Evolutionary conservation across 371 early-diverging fungal species (phyloP).

Genomic region (Rhizopus delemar): DNA sequence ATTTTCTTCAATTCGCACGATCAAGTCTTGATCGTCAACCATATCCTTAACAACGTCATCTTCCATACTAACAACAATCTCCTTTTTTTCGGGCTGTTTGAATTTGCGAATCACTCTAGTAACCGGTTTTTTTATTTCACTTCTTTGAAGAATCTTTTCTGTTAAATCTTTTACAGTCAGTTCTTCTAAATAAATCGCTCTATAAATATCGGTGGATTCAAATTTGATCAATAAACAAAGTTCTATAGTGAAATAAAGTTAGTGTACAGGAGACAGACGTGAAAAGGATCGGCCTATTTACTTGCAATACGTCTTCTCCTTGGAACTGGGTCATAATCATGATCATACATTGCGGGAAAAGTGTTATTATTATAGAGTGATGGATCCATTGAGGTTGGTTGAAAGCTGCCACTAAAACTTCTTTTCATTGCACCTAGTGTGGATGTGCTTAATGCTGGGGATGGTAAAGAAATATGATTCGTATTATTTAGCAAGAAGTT

Average conservation of each 20-base stretch:
- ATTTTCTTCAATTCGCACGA: slow-evolving; percentile 50
- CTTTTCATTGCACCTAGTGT: slow-evolving; percentile 7
- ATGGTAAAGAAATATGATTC: background rate
- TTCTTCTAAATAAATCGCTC: slow-evolving; percentile 60
- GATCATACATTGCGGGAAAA: slow-evolving; percentile 32
- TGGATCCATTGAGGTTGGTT: background rate
- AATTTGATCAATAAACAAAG: slow-evolving; percentile 55
- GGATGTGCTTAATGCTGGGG: background rate
- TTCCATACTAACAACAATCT: slow-evolving; percentile 46
- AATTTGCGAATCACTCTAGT: slow-evolving; percentile 15
- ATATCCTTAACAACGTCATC: slow-evolving; percentile 59
- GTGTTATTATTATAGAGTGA: too few species aligned
- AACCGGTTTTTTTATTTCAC: slow-evolving; percentile 36
- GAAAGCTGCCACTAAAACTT: slow-evolving; percentile 8
- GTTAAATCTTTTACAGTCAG: slow-evolving; percentile 48
- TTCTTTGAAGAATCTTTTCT: slow-evolving; percentile 36
- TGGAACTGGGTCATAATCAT: slow-evolving; percentile 33
- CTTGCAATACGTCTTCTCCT: slow-evolving; percentile 32
- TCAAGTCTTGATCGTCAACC: slow-evolving; percentile 55
- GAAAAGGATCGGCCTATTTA: slow-evolving; percentile 2
- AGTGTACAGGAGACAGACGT: too few species aligned
- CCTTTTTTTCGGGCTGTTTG: slow-evolving; percentile 31
- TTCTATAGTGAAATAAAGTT: slow-evolving; percentile 9
- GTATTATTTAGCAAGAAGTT: background rate
- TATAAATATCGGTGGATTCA: slow-evolving; percentile 36